phyloP scores from a whole-genome alignment of 1,139 yeast genomes.

The Candida freyschussii region DNA sequence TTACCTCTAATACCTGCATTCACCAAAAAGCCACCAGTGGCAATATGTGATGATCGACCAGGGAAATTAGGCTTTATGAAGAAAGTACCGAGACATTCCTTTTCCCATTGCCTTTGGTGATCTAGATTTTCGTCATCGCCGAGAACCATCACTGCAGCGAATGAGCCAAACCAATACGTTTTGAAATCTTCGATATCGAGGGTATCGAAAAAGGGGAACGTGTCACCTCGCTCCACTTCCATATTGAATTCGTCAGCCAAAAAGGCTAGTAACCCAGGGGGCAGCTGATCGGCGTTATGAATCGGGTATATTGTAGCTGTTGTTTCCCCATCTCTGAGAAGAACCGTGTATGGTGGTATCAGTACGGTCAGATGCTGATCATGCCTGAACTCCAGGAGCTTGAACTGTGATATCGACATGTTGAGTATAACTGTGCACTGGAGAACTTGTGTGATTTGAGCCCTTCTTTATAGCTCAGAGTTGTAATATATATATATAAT shows the following conservation, averaged over 20 bases:
- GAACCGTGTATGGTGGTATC: conserved; percentile 49
- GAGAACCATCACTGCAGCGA: conserved; percentile 81
- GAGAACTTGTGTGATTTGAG: no score
- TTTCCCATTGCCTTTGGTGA: conserved; percentile 74
- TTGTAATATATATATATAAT: no score
- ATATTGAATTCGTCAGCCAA: conserved; percentile 88
- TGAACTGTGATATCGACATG: conserved; percentile 13
- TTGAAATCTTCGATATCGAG: conserved; percentile 69
- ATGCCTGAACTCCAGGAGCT: conserved; percentile 16
- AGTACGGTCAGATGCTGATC: conserved; percentile 24
- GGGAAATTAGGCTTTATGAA: conserved; percentile 85
- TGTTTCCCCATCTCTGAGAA: conserved; percentile 83
- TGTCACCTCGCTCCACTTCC: conserved; percentile 87
- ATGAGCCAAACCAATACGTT: conserved; percentile 76
- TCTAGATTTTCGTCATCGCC: conserved; percentile 64
- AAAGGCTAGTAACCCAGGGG: conserved; percentile 73
- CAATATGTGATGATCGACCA: conserved; percentile 89
- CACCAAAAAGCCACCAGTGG: conserved; percentile 84
- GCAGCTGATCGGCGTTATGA: conserved; percentile 54
- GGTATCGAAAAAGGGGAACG: conserved; percentile 79
- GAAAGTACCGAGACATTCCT: conserved; percentile 83
- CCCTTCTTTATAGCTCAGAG: no score
- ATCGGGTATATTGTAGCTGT: conserved; percentile 91
- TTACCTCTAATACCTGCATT: conserved; percentile 91
- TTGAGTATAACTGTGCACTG: no score